These are phyloP conservation scores for Ceratocystiopsis minuta DNA, from an alignment of 2,329 filamentous ascomycete genomes.

Conservation along the genomic window DNA sequence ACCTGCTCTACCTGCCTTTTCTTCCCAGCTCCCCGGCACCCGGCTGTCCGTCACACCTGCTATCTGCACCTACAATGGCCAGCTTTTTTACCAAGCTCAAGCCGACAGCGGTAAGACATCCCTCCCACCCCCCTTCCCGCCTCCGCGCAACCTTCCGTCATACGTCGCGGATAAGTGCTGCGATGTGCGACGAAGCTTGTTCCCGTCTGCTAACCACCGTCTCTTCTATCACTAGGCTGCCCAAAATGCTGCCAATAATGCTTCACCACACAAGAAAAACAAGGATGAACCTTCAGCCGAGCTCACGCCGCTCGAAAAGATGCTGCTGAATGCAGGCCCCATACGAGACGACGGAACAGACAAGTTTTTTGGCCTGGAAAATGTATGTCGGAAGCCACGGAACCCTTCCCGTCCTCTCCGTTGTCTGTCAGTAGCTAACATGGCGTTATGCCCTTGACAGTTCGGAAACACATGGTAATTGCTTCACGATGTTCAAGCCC, in stretches of 20 bases:
- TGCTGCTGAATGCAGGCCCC: constrained; percentile 66
- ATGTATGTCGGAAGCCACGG: constrained; percentile 69
- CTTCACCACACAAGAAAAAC: constrained; percentile 25
- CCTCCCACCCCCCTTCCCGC: constrained; percentile 1
- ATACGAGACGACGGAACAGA: constrained; percentile 78
- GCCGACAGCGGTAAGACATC: constrained; percentile 28
- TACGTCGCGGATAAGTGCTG: too few species aligned
- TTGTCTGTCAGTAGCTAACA: constrained; percentile 16
- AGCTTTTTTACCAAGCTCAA: constrained; percentile 43
- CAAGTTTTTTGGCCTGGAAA: constrained; percentile 97
- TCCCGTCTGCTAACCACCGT: not conserved
- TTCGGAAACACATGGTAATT: constrained; percentile 91
- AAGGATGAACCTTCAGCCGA: constrained; percentile 39
- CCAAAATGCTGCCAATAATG: constrained; percentile 24
- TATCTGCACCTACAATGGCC: constrained; percentile 26
- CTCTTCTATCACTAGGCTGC: constrained; percentile 19
- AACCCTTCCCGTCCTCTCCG: not conserved
- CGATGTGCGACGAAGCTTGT: too few species aligned
- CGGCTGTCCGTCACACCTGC: not conserved
- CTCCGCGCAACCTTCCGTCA: not conserved
- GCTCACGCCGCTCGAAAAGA: constrained; percentile 47
- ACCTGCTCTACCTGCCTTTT: not conserved
- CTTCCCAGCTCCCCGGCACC: not conserved
- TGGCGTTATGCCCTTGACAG: constrained; percentile 29
- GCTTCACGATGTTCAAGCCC: too few species aligned